These are phyloP conservation scores for Pyrenophora seminiperda DNA, from an alignment of 2,329 filamentous ascomycete species.

Conservation along the genomic window DNA sequence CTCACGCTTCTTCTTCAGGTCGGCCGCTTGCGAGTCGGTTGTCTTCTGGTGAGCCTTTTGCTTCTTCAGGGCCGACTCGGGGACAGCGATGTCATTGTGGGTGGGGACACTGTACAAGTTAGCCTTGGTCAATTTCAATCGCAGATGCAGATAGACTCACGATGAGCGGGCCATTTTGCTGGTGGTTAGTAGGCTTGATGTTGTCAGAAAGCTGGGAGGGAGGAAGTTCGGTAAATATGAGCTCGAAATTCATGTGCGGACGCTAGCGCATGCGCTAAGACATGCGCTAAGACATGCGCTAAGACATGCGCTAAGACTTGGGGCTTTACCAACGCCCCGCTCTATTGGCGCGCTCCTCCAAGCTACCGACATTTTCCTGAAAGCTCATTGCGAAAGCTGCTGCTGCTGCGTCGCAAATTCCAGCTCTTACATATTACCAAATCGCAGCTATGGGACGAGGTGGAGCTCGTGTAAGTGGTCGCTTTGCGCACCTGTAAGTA, in stretches of 20 bases:
- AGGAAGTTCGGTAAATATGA: slow-evolving; percentile 19
- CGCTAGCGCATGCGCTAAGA: slow-evolving; percentile 34
- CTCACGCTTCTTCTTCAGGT: slow-evolving; percentile 89
- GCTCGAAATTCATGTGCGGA: slow-evolving; percentile 34
- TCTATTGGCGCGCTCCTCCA: slow-evolving; percentile 14
- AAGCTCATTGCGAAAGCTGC: slow-evolving; percentile 32
- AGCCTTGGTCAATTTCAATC: background rate
- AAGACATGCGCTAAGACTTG: slow-evolving; percentile 30
- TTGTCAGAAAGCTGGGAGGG: slow-evolving; percentile 35
- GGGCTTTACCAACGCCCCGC: slow-evolving; percentile 10
- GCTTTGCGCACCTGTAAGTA: background rate
- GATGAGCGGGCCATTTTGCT: slow-evolving; percentile 47
- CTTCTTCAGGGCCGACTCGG: slow-evolving; percentile 99
- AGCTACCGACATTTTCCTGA: slow-evolving; percentile 36
- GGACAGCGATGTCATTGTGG: slow-evolving; percentile 94
- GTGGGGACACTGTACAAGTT: slow-evolving; percentile 73
- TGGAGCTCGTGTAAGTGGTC: slow-evolving; percentile 34
- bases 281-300: no score
- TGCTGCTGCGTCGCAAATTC: slow-evolving; percentile 15
- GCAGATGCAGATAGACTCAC: slow-evolving; percentile 25
- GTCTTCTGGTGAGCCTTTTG: slow-evolving; percentile 99
- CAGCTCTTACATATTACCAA: slow-evolving; percentile 3
- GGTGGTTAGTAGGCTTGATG: slow-evolving; percentile 43
- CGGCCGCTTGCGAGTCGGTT: slow-evolving; percentile 81
- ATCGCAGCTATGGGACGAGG: slow-evolving; percentile 35